Evolutionary conservation across 805 yeast species (phyloP), one percentile per base, ranked within the genome.

Genomic region (Hanseniaspora guilliermondii): DNA sequence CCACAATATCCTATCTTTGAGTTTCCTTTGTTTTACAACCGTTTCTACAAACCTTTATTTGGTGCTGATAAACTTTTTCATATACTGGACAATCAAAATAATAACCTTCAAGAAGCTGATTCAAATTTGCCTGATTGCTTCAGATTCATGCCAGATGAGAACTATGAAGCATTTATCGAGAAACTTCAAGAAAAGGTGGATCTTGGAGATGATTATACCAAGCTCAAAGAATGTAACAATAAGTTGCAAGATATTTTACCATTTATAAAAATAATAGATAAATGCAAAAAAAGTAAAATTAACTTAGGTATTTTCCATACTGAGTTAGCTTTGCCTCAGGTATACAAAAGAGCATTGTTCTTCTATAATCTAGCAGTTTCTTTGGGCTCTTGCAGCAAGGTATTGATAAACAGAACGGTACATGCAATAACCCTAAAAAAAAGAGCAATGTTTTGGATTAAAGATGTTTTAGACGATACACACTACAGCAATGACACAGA

Each of bases 1-100:
- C 73, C 94, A 2, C 96, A 87, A 65, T 66, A 86, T 27, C 96
- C 97, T 0, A 74, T 89, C 4, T 68, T 88, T 47, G 96, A 89
- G 64, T 74, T 96, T 32, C 95, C 87, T 61, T 78, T 76, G 59
- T 88, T 87, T 61, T 66, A 89, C 42, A 70, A 70, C 47, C 70
- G 72, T 27, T 80, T 79, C 62, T 88, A 85, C 64, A 77, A 79
- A 60, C 96, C 96, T 0, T 73, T 88, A 1, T 88, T 88, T 64
- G 96, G 97, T 69, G 85, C 56, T 77, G 44, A 35, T 6, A 11
- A 21, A 63, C 64, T 0, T 55, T 58, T 58, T 60, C 45, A 39
- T 41, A 53, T 30, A 37, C 17, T 24, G 9, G 21, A 24, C 17
- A n/a, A 25, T 17, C 38, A 38, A 7, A 21, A 24, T 9, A 25